Conservation (phyloP, 176 grass and related monocot genomes). For the sorghum (Sorghum bicolor) region Sorghum_bicolor_NCBIv3 NC_012879.2:1365501-1366000, state of each 20-base stretch:
- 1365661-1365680: neutral
- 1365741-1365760: neutral
- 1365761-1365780: neutral
- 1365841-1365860: neutral
- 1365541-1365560: neutral
- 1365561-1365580: neutral
- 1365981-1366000: neutral
- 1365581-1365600: neutral
- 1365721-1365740: neutral
- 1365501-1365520: neutral
- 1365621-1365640: neutral
- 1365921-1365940: slow-evolving; percentile 21
- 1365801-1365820: neutral
- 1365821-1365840: neutral
- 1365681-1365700: neutral
- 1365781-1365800: neutral
- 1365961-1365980: neutral
- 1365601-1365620: slow-evolving; percentile 31
- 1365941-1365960: slow-evolving; percentile 17
- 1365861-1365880: neutral
- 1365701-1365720: slow-evolving; percentile 10
- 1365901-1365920: slow-evolving; percentile 26
- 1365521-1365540: slow-evolving; percentile 13
- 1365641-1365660: neutral
- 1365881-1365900: neutral